Base-by-base conservation (phyloP, 1,139 yeast species). In the Sugiyamaella grinbergsii region DNA sequence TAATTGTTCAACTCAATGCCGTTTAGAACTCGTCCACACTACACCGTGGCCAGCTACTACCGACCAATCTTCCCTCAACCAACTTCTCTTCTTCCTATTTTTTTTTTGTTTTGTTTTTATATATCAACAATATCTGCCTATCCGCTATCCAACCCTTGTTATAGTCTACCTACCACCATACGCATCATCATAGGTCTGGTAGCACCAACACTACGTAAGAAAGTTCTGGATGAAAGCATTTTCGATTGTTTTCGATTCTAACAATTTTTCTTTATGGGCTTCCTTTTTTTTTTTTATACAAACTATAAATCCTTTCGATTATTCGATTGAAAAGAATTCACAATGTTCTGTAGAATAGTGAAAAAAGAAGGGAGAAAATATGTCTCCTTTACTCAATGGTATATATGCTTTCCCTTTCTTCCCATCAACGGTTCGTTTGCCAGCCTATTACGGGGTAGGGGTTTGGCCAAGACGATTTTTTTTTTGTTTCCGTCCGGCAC, bases 211-310 rank as follows among this genome's bases (percentile, higher is more conserved):
- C 36, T 16, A 26, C 49, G 47, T 10, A 28, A 32, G 40, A 34
- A 19, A 16, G 47, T 42, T 34, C 51, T 42, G 22, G 50, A 29
- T 26, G 42, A 32, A 26, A 28, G 41, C 49, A 34, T 41, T 31
- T 41, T 31, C 26, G 28, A 4, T 3, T n/a, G n/a, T 15, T 19
- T 32, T 5, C 6, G 5, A 32, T 32, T 28, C n/a, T n/a, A n/a
- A n/a, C n/a, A n/a, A n/a, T n/a, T 6, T 29, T n/a, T 29, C n/a
- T 29, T n/a, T 29, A 15, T 29, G n/a, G n/a, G n/a, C n/a, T n/a
- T n/a, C n/a, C n/a, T n/a, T n/a, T n/a, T n/a, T 6, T 29, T n/a
- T 29, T 28, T 29, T n/a, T 29, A 15, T 29, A 29, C 13, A 24
- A 10, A 29, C 33, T 29, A 6, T 29, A 8, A 31, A n/a, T 31